Evolutionary conservation across 768 basidiomycete species (phyloP), one percentile per base, ranked within the genome.

Genomic region (Gautieria morchelliformis): DNA sequence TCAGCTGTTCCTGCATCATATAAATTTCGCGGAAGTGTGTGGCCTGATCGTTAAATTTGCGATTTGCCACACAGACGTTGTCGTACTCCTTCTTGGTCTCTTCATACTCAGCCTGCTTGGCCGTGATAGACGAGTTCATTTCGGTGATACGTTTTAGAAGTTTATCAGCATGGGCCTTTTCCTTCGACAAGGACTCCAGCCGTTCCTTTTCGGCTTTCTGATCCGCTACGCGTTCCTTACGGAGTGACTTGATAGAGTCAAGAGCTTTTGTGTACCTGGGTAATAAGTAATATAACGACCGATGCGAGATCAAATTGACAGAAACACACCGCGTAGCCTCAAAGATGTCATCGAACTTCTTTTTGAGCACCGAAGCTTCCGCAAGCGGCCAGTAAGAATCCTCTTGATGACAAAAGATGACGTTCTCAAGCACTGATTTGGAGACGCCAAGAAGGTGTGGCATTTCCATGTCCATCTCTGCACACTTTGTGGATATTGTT

Each of bases 301-400:
- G 40, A 20, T 7, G 39, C 32, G 19, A 17, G 42, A 30, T n/a
- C 22, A 33, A 4, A 22, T n/a, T 10, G 48, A 6, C 32, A 24
- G 5, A 1, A 42, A 66, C 75, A 33, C 52, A 89, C 93, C 88
- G 87, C 19, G 94, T 98, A 4, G 96, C 96, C 70, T 99, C 96
- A 64, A 99, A 98, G 57, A 99, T 99, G 65, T 99, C 96, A 64
- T 99, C 96, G 60, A 99, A 99, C 68, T 98, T 98, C 79, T 97
- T 98, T 78, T 99, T 99, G 39, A 99, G 72, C 0, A 83, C 79
- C 11, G 89, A 74, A 2, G 95, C 89, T 63, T 98, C 96, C 0
- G 93, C 79, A 22, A 99, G 77, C 0, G 96, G 96, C 96, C 96
- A 99, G 65, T 91, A 97, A 0, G 93, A 94, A 53, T 99, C 96